Evolutionary conservation across 257 asterid genomes (phyloP), one percentile per base, ranked within the genome.

Genomic region (Rauvolfia tetraphylla): DNA sequence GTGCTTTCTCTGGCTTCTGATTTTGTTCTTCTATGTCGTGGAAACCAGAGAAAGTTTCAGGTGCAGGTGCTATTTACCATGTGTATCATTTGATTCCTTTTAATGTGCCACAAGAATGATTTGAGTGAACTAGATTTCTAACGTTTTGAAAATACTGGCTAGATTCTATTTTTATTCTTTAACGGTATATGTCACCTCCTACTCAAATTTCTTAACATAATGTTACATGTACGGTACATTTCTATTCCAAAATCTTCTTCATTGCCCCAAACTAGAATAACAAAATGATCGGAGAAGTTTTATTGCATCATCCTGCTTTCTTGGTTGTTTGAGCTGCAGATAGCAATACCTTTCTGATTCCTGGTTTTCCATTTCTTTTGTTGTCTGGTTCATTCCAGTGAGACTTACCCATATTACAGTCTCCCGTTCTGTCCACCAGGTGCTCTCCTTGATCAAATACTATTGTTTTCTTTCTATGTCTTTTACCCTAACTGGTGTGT

Each of bases 371-470:
- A 17, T 66, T 72, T 59, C 10, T 13, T 20, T 20, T 58, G 71
- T 36, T 48, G 56, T 33, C 62, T 65, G 61, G 41, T 57, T 3
- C 41, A n/a, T 42, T 61, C 66, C 77, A 80, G 80, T 53, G 83
- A 80, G 71, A 80, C 75, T 36, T 76, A 80, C 67, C 71, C 81
- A 17, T 81, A 71, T 68, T 81, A 33, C 75, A 71, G 67, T 57
- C 78, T 81, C 23, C 83, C 81, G 31, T 81, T 81, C 72, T 81
- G 84, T 76, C 78, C 17, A 53, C 78, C 84, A 81, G 81, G 81
- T 81, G 54, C 39, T 53, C 48, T 80, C 76, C 75, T 81, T 72
- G 33, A 38, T 66, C 7, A 10, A 34, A 4, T 51, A n/a, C 49
- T 51, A 14, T 18, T 25, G 7, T 49, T 73, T 73, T 33, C 20